phyloP scores from a whole-genome alignment of 2,329 filamentous ascomycete genomes.

The Fusarium ambrosium region DNA sequence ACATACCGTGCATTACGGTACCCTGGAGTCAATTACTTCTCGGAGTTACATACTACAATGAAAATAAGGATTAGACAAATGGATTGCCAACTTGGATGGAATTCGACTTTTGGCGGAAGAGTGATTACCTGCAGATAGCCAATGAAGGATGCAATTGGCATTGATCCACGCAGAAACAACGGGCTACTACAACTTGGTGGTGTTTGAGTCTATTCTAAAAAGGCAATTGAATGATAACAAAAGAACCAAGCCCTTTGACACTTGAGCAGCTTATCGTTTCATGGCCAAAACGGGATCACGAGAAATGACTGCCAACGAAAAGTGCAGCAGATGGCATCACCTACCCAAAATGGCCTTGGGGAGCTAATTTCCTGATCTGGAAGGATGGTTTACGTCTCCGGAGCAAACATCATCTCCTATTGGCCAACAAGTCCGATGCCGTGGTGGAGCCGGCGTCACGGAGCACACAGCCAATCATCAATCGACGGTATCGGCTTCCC shows the following conservation, averaged over 20 bases:
- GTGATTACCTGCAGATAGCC: not conserved
- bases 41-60: not conserved
- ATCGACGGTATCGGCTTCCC: not conserved
- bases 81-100: not conserved
- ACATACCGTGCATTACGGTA: not conserved
- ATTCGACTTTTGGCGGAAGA: not conserved
- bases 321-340: not conserved
- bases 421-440: not conserved
- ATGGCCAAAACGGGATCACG: not conserved
- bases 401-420: not conserved
- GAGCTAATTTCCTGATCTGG: not conserved
- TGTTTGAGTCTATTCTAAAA: not conserved
- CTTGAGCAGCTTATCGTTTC: not conserved
- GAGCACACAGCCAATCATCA: not conserved
- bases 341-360: not conserved
- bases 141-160: not conserved
- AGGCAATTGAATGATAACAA: not conserved
- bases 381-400: not conserved
- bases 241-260: not conserved
- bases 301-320: not conserved
- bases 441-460: not conserved
- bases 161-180: not conserved
- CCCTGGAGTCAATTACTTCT: not conserved
- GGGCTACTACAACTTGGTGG: not conserved
- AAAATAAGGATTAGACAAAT: not conserved